Evolutionary conservation across 495 filamentous ascomycete genomes (phyloP).

Genomic region (Cercophora sp.): DNA sequence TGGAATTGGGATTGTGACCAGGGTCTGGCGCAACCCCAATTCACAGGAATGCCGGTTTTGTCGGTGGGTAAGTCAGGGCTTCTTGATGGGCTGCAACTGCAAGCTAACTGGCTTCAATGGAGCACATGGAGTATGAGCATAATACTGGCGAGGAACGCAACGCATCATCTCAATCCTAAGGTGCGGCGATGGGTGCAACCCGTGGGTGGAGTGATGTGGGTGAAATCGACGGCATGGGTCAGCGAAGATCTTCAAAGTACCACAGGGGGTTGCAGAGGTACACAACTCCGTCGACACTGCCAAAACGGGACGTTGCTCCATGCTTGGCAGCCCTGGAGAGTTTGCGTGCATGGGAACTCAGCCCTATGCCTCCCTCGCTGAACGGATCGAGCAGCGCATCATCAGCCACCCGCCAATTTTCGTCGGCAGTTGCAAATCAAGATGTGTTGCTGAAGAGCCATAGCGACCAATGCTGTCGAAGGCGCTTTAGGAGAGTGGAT

Average conservation of each 20-base stretch:
- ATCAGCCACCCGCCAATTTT: background rate
- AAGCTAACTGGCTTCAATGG: too few species aligned
- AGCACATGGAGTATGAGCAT: too few species aligned
- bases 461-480: too few species aligned
- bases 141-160: too few species aligned
- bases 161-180: too few species aligned
- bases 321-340: background rate
- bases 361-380: background rate
- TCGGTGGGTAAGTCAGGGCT: too few species aligned
- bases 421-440: background rate
- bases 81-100: too few species aligned
- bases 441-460: too few species aligned
- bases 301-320: background rate
- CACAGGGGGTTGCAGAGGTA: background rate
- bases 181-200: too few species aligned
- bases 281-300: background rate
- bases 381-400: background rate
- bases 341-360: background rate
- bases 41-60: background rate
- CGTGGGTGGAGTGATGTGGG: too few species aligned
- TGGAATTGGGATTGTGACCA: conserved; percentile 8
- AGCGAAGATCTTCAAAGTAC: background rate
- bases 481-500: too few species aligned
- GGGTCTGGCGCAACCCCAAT: background rate
- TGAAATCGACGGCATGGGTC: background rate